phyloP scores from a whole-genome alignment of 371 early-diverging fungal genomes.

The Fennellomyces sp. region DNA sequence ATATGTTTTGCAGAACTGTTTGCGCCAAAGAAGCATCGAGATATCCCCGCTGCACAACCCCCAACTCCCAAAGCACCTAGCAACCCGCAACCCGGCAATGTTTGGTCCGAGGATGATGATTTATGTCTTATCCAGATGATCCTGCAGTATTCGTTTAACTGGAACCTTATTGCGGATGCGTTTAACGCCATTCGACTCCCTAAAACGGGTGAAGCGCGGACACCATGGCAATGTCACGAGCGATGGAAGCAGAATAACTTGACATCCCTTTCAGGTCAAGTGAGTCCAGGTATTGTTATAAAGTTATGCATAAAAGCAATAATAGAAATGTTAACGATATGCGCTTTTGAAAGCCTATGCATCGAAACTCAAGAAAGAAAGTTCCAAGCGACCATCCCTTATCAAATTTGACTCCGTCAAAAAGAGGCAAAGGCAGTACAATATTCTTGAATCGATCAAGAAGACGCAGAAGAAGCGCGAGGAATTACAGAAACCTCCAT shows the following conservation, averaged over 20 bases:
- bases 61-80: constrained; percentile 44
- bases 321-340: constrained; percentile 27
- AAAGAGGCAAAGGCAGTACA: constrained; percentile 38
- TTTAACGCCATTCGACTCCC: constrained; percentile 59
- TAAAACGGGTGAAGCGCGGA: constrained; percentile 57
- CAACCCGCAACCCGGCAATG: constrained; percentile 17
- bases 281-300: constrained; percentile 41
- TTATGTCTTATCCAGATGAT: constrained; percentile 60
- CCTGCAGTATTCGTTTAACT: constrained; percentile 67
- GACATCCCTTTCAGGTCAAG: constrained; percentile 48
- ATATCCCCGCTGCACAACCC: constrained; percentile 45
- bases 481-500: constrained; percentile 37
- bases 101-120: constrained; percentile 79
- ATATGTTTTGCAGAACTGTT: constrained; percentile 32
- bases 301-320: constrained; percentile 26
- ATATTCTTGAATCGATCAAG: constrained; percentile 53
- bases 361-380: constrained; percentile 28
- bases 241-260: constrained; percentile 52
- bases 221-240: constrained; percentile 70
- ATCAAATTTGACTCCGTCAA: constrained; percentile 45
- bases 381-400: constrained; percentile 25
- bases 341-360: constrained; percentile 25
- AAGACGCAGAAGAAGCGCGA: constrained; percentile 53
- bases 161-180: constrained; percentile 68
- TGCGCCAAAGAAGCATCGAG: constrained; percentile 53